Evolutionary conservation across 1,284 basidiomycete genomes (phyloP).

Genomic region (Apiotrichum mycotoxinovorans): DNA sequence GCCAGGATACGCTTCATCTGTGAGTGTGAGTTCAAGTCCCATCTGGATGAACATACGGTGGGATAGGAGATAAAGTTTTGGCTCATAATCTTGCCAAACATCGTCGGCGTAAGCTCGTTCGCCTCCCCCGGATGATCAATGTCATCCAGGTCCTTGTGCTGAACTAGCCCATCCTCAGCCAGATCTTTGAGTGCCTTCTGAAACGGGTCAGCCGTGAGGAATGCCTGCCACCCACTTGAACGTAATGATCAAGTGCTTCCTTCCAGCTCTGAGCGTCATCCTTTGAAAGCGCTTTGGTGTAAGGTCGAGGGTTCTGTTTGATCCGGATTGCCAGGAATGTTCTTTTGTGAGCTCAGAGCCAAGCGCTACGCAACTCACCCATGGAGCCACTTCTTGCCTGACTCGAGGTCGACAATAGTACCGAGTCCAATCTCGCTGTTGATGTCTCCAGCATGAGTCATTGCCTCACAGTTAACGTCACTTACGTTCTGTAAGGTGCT

Average conservation of each 20-base stretch:
- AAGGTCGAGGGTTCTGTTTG: slow-evolving; percentile 72
- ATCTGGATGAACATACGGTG: slow-evolving; percentile 21
- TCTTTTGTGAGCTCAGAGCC: slow-evolving; percentile 22
- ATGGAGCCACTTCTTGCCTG: slow-evolving; percentile 69
- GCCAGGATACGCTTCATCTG: slow-evolving; percentile 31
- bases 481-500: slow-evolving; percentile 69
- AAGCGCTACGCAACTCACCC: slow-evolving; percentile 38
- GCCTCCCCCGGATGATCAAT: background rate
- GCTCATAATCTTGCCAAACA: slow-evolving; percentile 41
- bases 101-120: background rate
- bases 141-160: slow-evolving; percentile 37
- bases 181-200: slow-evolving; percentile 61
- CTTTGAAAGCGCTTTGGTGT: slow-evolving; percentile 54
- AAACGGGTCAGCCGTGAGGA: background rate
- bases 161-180: slow-evolving; percentile 60
- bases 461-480: background rate
- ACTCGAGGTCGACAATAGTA: slow-evolving; percentile 65
- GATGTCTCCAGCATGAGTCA: slow-evolving; percentile 54
- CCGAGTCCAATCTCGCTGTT: slow-evolving; percentile 86
- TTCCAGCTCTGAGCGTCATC: slow-evolving; percentile 42
- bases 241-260: slow-evolving; percentile 32
- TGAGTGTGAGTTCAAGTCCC: background rate
- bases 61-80: slow-evolving; percentile 12
- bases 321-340: slow-evolving; percentile 83
- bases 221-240: too few species aligned